Percentiles rank a stretch among this genome's conserved stretches.
These are phyloP conservation scores for Thalassiosira livingstoniorum DNA, from an alignment of 352 stramenopile species.

Conservation along the genomic window DNA sequence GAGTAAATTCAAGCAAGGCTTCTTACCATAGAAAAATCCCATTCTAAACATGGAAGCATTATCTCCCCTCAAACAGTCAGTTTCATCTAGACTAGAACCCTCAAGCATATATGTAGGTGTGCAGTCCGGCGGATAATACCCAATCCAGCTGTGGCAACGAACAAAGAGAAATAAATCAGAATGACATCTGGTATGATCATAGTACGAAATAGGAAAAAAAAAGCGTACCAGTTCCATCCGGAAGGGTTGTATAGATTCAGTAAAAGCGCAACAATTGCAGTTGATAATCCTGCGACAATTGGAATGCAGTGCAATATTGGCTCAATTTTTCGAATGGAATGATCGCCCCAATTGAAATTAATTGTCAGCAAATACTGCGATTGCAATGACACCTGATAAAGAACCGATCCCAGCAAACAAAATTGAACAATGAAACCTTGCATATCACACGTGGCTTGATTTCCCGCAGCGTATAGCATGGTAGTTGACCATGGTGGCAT, in stretches of 20 bases:
- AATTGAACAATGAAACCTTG: conserved; percentile 2
- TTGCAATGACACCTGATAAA: conserved; percentile 3
- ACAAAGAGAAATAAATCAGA: too few relatives aligned
- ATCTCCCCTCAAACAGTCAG: neutral
- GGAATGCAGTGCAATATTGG: neutral
- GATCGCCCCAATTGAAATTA: neutral
- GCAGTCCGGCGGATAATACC: neutral
- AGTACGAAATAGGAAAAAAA: too few relatives aligned
- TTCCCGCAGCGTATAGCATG: neutral
- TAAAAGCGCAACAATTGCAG: conserved; percentile 2
- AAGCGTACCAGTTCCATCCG: conserved; percentile 8
- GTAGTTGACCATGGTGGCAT: neutral
- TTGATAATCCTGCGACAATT: neutral
- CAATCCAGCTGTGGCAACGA: too few relatives aligned
- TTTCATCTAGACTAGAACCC: neutral
- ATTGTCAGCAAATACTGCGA: neutral
- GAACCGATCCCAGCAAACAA: neutral
- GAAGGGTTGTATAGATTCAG: conserved; percentile 18
- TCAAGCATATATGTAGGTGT: neutral
- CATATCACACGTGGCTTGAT: neutral
- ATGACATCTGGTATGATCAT: too few relatives aligned
- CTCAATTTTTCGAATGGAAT: neutral
- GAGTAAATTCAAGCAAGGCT: too few relatives aligned
- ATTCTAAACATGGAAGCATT: neutral
- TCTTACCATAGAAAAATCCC: neutral